A percentile compares a stretch with the other conserved stretches of the same genome.
phyloP scores from a whole-genome alignment of 2,329 filamentous ascomycete species.

The Aschersonia sp. region DNA sequence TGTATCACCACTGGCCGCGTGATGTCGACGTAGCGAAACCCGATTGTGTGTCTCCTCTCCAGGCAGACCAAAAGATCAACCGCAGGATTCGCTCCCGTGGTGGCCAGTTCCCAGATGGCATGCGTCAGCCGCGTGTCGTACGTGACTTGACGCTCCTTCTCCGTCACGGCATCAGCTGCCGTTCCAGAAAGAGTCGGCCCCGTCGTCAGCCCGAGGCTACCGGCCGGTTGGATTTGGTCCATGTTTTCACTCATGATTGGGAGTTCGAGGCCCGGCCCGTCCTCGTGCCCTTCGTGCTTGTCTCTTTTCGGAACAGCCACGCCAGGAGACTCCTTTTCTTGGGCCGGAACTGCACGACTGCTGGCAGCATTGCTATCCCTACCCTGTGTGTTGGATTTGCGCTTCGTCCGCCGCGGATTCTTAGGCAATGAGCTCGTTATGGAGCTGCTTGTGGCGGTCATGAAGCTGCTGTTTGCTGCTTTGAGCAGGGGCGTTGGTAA shows the following conservation, averaged over 20 bases:
- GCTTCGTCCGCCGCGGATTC: slow-evolving; percentile 43
- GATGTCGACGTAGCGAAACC: slow-evolving; percentile 94
- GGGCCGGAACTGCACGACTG: slow-evolving; percentile 19
- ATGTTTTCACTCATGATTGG: slow-evolving; percentile 29
- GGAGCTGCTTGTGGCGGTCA: slow-evolving; percentile 79
- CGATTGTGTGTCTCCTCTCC: slow-evolving; percentile 79
- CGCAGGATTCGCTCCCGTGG: slow-evolving; percentile 80
- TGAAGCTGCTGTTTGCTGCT: slow-evolving; percentile 89
- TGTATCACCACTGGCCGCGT: slow-evolving; percentile 84
- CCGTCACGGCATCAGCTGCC: slow-evolving; percentile 46
- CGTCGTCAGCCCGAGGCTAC: slow-evolving; percentile 7
- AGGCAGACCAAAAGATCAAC: slow-evolving; percentile 87
- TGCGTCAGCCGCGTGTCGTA: slow-evolving; percentile 84
- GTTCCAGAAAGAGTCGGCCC: slow-evolving; percentile 28
- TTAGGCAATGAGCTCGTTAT: slow-evolving; percentile 67
- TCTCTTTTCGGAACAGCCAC: slow-evolving; percentile 10
- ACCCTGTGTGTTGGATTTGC: slow-evolving; percentile 31
- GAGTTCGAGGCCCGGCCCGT: slow-evolving; percentile 8
- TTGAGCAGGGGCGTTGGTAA: slow-evolving; percentile 83
- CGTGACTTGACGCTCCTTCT: slow-evolving; percentile 55
- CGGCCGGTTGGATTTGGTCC: slow-evolving; percentile 27
- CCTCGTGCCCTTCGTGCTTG: slow-evolving; percentile 8
- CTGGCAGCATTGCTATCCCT: slow-evolving; percentile 21
- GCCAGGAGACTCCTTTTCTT: slow-evolving; percentile 36
- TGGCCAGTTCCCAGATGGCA: slow-evolving; percentile 87